These are phyloP conservation scores for Populus hybrid DNA, from an alignment of 441 rosid species.

Conservation along the genomic window DNA sequence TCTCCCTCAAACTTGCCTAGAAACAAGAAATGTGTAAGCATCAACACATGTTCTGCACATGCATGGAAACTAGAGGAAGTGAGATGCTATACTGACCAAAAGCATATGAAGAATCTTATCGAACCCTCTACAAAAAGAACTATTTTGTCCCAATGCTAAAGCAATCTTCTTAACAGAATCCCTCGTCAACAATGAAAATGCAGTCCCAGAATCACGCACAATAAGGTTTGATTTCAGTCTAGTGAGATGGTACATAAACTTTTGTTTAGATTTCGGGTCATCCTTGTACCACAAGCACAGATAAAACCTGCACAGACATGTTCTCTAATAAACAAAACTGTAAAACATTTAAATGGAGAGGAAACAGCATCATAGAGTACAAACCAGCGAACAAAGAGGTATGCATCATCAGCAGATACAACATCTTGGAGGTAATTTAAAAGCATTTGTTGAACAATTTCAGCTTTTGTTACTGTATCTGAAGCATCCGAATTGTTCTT, in stretches of 20 bases:
- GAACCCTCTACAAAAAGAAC: constrained; percentile 97
- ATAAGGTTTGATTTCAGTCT: constrained; percentile 83
- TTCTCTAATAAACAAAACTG: constrained; percentile 22
- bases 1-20: constrained; percentile 97
- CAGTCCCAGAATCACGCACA: constrained; percentile 70
- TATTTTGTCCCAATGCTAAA: constrained; percentile 81
- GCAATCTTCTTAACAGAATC: constrained; percentile 82
- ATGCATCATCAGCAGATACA: constrained; percentile 71
- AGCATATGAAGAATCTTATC: constrained; percentile 97
- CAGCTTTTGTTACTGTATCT: constrained; percentile 56
- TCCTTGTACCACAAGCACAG: constrained; percentile 95
- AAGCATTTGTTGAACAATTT: constrained; percentile 88
- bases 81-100: constrained; percentile 62
- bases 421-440: constrained; percentile 91
- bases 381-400: constrained; percentile 89
- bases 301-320: constrained; percentile 74
- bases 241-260: constrained; percentile 63
- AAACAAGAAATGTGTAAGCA: constrained; percentile 28
- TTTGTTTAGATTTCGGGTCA: constrained; percentile 74
- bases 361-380: constrained; percentile 28
- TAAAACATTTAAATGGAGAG: constrained; percentile 20
- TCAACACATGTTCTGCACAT: constrained; percentile 12
- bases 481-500: constrained; percentile 38
- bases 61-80: constrained; percentile 17
- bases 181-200: constrained; percentile 59